phyloP scores from a whole-genome alignment of 148 eudicot species.

The Cornus florida region DNA sequence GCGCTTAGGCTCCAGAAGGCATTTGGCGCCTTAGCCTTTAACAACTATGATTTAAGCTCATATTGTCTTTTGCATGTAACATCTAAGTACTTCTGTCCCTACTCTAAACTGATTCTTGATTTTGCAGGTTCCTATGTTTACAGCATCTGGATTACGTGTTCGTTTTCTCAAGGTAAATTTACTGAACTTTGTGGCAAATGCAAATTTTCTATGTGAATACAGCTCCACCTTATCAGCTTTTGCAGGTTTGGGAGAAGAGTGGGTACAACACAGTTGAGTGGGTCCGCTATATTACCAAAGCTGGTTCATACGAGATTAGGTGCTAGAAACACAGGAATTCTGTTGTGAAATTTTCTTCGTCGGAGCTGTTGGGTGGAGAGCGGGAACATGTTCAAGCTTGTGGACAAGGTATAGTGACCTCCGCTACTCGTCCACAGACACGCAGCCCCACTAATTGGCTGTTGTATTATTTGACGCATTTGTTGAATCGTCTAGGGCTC shows the following conservation, averaged over 20 bases:
- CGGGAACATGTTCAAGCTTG: not conserved
- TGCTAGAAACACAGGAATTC: constrained; percentile 15
- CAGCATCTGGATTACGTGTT: constrained; percentile 97
- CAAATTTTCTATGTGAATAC: not conserved
- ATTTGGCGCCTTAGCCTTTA: too few relatives aligned
- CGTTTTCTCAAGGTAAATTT: constrained; percentile 83
- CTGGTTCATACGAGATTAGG: constrained; percentile 86
- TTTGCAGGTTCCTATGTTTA: constrained; percentile 96
- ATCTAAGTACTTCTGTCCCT: not conserved
- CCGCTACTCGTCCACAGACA: not conserved
- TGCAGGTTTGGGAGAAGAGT: constrained; percentile 94
- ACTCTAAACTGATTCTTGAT: not conserved
- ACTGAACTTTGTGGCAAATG: not conserved
- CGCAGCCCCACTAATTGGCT: constrained; percentile 3
- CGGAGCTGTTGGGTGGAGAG: not conserved
- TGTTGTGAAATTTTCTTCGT: not conserved
- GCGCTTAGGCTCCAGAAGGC: too few relatives aligned
- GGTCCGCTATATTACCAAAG: constrained; percentile 97
- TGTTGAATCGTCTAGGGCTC: constrained; percentile 3
- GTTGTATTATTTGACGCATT: constrained; percentile 4
- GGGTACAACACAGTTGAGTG: constrained; percentile 97
- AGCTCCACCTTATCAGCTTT: not conserved
- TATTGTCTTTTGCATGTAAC: too few relatives aligned
- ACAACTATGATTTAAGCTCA: too few relatives aligned
- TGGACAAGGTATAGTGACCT: not conserved